phyloP scores from a whole-genome alignment of 257 asterid genomes.

The Plantago elongata region DNA sequence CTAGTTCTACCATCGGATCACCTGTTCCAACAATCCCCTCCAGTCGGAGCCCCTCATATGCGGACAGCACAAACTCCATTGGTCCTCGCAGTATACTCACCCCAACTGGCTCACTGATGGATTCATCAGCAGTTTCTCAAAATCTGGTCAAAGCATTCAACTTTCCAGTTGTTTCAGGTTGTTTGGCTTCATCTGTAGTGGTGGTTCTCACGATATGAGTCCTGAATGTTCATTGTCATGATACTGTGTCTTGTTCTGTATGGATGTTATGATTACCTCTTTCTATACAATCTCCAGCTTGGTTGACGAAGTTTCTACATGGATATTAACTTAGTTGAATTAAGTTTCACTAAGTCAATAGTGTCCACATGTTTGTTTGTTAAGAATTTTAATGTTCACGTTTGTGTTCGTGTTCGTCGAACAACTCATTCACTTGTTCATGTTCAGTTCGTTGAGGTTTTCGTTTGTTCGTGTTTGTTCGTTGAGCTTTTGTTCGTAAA shows the following conservation, averaged over 20 bases:
- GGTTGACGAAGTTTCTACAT: too few species aligned
- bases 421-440: too few species aligned
- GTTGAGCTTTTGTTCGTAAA: too few species aligned
- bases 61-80: constrained; percentile 33
- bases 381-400: too few species aligned
- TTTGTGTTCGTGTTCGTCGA: too few species aligned
- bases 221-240: neutral
- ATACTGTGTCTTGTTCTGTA: too few species aligned
- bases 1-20: constrained; percentile 9
- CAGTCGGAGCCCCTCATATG: constrained; percentile 44
- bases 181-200: constrained; percentile 21
- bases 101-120: constrained; percentile 33
- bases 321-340: too few species aligned
- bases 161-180: constrained; percentile 18
- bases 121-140: constrained; percentile 35
- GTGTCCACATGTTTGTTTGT: too few species aligned
- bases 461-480: too few species aligned
- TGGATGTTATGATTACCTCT: neutral
- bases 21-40: constrained; percentile 56
- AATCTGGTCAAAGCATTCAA: constrained; percentile 8
- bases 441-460: too few species aligned
- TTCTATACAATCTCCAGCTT: neutral
- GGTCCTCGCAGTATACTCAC: constrained; percentile 51
- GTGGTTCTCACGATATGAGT: constrained; percentile 19
- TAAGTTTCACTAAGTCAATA: too few species aligned